Evolutionary conservation across 768 basidiomycete genomes (phyloP), one percentile per base, ranked within the genome.

Genomic region (Rickenella mellea): DNA sequence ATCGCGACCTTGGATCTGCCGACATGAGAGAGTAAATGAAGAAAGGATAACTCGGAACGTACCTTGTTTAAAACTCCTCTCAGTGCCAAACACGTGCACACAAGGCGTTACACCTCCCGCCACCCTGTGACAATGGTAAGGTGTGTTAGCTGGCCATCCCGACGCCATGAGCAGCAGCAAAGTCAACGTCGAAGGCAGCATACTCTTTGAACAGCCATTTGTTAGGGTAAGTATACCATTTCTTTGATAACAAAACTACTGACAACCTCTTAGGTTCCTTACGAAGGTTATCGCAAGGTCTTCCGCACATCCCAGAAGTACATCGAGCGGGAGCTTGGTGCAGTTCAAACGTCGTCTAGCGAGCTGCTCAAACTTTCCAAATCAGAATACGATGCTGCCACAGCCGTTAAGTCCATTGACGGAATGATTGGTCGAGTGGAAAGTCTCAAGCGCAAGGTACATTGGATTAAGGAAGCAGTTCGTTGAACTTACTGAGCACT

Each of bases 201-300:
- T 89, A 55, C 71, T 89, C 44, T 85, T 91, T 47, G 88, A 91
- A 58, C 86, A 91, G 51, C 86, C 86, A 0, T 87, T 90, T 60
- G 74, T 73, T 12, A 68, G 80, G 51, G 87, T 88, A 54, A 40
- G 72, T 54, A 42, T 31, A 26, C 27, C 27, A 43, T 36, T 25
- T 28, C 53, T 20, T 20, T 42, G 27, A 15, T 32, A 17, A 17
- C 9, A n/a, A 24, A 21, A 36, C 40, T 21, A 17, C 19, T 27
- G 36, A 38, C 41, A 20, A 11, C 25, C 24, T 25, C 24, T 28
- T 49, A 93, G 90, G 86, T 90, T 10, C 90, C 90, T 9, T 87
- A 83, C 61, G 90, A 93, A 65, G 84, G 84, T 51, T 86, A 89
- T 54, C 80, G 86, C 52, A 87, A 84, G 62, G 71, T 82, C n/a